phyloP scores from a whole-genome alignment of 1,284 basidiomycete species.

The Ustilago nuda region DNA sequence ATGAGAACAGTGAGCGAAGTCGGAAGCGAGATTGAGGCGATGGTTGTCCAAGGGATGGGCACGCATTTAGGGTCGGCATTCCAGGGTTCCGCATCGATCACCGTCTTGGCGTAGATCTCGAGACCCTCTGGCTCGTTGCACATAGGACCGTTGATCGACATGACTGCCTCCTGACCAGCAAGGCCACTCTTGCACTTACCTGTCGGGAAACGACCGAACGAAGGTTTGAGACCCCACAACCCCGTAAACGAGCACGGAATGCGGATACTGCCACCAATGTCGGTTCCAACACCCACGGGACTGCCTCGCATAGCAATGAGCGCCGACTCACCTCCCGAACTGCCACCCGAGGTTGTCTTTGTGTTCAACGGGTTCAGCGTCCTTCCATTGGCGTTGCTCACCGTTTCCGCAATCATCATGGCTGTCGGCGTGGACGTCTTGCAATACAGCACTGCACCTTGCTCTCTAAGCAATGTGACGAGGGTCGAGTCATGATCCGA shows the following conservation, averaged over 20 bases:
- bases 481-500: constrained; percentile 40
- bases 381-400: constrained; percentile 45
- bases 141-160: constrained; percentile 56
- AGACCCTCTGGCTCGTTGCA: constrained; percentile 35
- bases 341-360: constrained; percentile 45
- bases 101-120: constrained; percentile 46
- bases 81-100: constrained; percentile 53
- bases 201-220: constrained; percentile 50
- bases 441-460: constrained; percentile 51
- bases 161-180: constrained; percentile 50
- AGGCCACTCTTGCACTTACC: constrained; percentile 39
- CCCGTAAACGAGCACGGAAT: constrained; percentile 47
- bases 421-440: constrained; percentile 50
- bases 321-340: constrained; percentile 56
- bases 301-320: constrained; percentile 45
- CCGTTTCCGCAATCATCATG: constrained; percentile 56
- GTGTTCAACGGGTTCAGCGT: constrained; percentile 47
- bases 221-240: constrained; percentile 52
- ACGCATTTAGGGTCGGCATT: constrained; percentile 48
- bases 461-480: constrained; percentile 36
- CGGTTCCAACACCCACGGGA: constrained; percentile 52
- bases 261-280: constrained; percentile 55
- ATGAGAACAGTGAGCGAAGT: constrained; percentile 74
- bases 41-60: constrained; percentile 53
- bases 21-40: constrained; percentile 13